phyloP scores from a whole-genome alignment of 2,329 filamentous ascomycete genomes.

The Diaporthe velutina region DNA sequence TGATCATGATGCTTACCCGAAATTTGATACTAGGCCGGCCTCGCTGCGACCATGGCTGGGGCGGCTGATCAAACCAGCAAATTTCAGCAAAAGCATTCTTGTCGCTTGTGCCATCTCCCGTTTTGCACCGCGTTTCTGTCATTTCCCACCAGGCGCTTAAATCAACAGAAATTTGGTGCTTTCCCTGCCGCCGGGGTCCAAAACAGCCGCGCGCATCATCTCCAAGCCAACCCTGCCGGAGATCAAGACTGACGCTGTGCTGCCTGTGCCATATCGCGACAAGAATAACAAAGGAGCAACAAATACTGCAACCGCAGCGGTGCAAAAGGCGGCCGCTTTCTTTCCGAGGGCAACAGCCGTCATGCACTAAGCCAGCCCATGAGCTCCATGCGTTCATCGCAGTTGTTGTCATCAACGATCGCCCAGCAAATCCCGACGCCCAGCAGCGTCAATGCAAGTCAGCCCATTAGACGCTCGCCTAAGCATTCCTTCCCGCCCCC shows the following conservation, averaged over 20 bases:
- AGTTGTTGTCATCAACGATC: not conserved
- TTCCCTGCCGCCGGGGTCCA: conserved; percentile 1
- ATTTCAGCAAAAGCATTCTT: not conserved
- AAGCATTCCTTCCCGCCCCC: conserved; percentile 12
- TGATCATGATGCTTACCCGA: not conserved
- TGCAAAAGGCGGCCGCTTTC: conserved; percentile 1
- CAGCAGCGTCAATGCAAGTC: conserved; percentile 2
- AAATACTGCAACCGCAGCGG: not conserved
- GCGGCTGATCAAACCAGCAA: conserved; percentile 28
- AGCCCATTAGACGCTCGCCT: conserved; percentile 9
- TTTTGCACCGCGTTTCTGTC: not conserved
- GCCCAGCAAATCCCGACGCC: not conserved
- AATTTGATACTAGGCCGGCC: conserved; percentile 2
- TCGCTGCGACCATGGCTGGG: conserved; percentile 30
- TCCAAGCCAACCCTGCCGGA: not conserved
- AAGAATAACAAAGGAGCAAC: not conserved
- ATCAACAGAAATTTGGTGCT: conserved; percentile 18
- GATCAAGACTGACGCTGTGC: not conserved
- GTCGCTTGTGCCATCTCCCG: conserved; percentile 12
- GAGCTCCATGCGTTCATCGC: not conserved
- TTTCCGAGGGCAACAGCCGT: not conserved
- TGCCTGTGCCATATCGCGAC: not conserved
- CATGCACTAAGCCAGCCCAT: not conserved
- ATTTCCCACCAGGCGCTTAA: conserved; percentile 29
- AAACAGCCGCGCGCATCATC: conserved; percentile 33